A percentile compares a stretch with the other conserved stretches of the same genome.
These are phyloP conservation scores for Cladosporium sp. DNA, from an alignment of 2,329 filamentous ascomycete genomes.

Conservation along the genomic window DNA sequence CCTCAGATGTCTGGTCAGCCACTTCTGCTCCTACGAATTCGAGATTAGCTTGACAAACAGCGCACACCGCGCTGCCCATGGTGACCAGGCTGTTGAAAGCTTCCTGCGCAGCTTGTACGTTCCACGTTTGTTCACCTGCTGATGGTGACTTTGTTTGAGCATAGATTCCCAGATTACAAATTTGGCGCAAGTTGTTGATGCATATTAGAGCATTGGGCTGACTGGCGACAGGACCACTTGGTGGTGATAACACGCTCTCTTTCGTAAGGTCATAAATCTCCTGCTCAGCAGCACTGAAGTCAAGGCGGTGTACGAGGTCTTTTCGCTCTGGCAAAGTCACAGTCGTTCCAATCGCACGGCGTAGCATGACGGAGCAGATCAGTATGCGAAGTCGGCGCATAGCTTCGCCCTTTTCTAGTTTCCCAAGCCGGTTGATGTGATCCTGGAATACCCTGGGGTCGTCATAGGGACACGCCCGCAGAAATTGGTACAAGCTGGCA, in stretches of 20 bases:
- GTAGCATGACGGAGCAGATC: not conserved
- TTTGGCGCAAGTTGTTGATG: slow-evolving; percentile 24
- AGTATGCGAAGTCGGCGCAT: slow-evolving; percentile 7
- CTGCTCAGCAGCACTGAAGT: too few relatives aligned
- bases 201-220: not conserved
- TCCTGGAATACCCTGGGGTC: not conserved
- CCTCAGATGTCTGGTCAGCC: too few relatives aligned
- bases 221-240: slow-evolving; percentile 32
- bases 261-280: too few relatives aligned
- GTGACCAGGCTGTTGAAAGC: too few relatives aligned
- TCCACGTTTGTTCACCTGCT: not conserved
- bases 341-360: slow-evolving; percentile 2
- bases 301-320: too few relatives aligned
- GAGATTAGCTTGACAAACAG: too few relatives aligned
- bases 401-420: not conserved
- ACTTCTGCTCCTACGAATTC: too few relatives aligned
- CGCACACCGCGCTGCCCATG: too few relatives aligned
- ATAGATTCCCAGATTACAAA: slow-evolving; percentile 22
- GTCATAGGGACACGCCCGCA: not conserved
- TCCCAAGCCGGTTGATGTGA: not conserved
- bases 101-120: too few relatives aligned
- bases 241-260: too few relatives aligned
- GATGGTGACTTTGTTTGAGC: not conserved
- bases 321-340: slow-evolving; percentile 42
- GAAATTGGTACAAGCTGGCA: slow-evolving; percentile 1